phyloP scores from a whole-genome alignment of 2,329 filamentous ascomycete species.

The Ophiocordyceps camponoti-leonardi region DNA sequence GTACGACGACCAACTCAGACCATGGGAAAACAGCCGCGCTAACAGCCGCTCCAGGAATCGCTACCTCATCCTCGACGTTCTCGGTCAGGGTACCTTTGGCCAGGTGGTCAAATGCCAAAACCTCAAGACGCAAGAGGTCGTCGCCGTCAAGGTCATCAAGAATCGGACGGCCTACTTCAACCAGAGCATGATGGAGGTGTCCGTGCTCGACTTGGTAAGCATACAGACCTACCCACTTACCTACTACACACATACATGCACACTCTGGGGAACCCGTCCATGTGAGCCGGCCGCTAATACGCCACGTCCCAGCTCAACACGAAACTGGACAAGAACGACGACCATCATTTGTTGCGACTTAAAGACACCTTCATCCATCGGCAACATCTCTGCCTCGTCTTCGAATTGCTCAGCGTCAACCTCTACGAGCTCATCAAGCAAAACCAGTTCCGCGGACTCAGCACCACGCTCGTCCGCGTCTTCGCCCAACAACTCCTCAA shows the following conservation, averaged over 20 bases:
- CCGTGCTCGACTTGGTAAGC: constrained; percentile 77
- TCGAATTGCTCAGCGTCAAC: constrained; percentile 92
- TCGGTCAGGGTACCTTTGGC: constrained; percentile 94
- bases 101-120: constrained; percentile 99
- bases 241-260: no score
- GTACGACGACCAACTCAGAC: constrained; percentile 27
- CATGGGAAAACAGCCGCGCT: not conserved
- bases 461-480: constrained; percentile 89
- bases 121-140: constrained; percentile 92
- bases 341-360: constrained; percentile 83
- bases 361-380: constrained; percentile 98
- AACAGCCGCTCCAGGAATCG: constrained; percentile 47
- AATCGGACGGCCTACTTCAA: constrained; percentile 99
- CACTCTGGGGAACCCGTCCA: not conserved
- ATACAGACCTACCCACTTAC: not conserved
- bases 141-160: constrained; percentile 98
- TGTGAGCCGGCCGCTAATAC: constrained; percentile 8
- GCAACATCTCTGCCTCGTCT: constrained; percentile 91
- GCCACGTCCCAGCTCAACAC: constrained; percentile 57
- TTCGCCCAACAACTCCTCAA: constrained; percentile 96
- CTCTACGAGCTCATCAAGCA: constrained; percentile 98
- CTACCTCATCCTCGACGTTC: constrained; percentile 89
- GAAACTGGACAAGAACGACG: constrained; percentile 97
- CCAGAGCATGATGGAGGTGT: constrained; percentile 99
- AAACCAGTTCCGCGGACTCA: constrained; percentile 94